A percentile compares a stretch with the other conserved stretches of the same genome.
Evolutionary conservation across 2,329 filamentous ascomycete genomes (phyloP).

Genomic region (Colletotrichum endophyticum): DNA sequence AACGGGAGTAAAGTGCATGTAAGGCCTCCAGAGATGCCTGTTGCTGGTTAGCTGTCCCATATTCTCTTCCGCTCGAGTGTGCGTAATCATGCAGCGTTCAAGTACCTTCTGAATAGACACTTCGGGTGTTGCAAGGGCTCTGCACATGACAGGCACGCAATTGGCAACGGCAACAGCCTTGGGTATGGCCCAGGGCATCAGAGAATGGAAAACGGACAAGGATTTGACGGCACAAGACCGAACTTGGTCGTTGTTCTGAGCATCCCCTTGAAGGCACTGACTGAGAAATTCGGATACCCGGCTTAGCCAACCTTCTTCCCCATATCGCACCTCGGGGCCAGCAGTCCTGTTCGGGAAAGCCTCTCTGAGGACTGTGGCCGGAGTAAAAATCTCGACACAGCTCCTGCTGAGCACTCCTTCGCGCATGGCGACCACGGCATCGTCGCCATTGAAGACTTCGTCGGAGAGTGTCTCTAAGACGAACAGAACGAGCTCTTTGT

Average conservation of each 20-base stretch:
- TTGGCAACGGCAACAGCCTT: slow-evolving; percentile 76
- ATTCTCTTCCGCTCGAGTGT: not conserved
- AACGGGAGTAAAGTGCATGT: slow-evolving; percentile 80
- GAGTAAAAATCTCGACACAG: slow-evolving; percentile 93
- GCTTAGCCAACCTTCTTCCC: slow-evolving; percentile 85
- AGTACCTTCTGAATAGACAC: slow-evolving; percentile 75
- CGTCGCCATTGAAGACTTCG: slow-evolving; percentile 91
- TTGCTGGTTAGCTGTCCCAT: slow-evolving; percentile 23
- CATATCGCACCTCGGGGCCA: slow-evolving; percentile 73
- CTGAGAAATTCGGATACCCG: slow-evolving; percentile 77
- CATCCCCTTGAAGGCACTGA: slow-evolving; percentile 71
- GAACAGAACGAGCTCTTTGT: slow-evolving; percentile 86
- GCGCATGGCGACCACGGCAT: slow-evolving; percentile 81
- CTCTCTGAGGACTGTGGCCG: slow-evolving; percentile 74
- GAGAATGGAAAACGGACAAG: slow-evolving; percentile 77
- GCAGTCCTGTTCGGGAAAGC: slow-evolving; percentile 76
- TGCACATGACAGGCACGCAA: slow-evolving; percentile 73
- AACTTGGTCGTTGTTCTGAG: slow-evolving; percentile 69
- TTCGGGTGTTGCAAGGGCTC: slow-evolving; percentile 72
- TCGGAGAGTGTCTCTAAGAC: slow-evolving; percentile 92
- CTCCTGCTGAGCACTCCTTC: slow-evolving; percentile 86
- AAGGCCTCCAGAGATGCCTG: slow-evolving; percentile 82
- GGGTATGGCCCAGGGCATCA: slow-evolving; percentile 87
- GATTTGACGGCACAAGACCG: slow-evolving; percentile 76
- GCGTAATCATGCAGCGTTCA: not conserved